phyloP scores from a whole-genome alignment of 805 yeast species.

The Alloascoidea hylecoeti region DNA sequence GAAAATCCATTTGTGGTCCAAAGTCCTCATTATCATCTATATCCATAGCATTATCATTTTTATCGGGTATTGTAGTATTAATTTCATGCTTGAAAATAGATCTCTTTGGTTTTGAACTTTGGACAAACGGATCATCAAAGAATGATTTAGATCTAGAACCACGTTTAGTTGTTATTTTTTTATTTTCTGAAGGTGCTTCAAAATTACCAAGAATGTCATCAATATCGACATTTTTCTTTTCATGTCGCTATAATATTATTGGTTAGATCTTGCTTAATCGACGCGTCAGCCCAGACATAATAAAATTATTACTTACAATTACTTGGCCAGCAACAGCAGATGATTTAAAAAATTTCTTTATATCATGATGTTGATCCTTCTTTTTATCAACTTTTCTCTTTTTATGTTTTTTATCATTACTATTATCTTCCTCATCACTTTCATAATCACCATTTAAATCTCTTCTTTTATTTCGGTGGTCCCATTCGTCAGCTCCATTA shows the following conservation, averaged over 20 bases:
- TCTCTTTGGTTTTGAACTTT: background rate
- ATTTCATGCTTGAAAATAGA: background rate
- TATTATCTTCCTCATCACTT: conserved; percentile 13
- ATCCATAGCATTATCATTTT: conserved; percentile 1
- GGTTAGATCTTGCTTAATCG: conserved; percentile 4
- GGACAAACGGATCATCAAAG: conserved; percentile 4
- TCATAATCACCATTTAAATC: conserved; percentile 14
- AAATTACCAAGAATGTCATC: conserved; percentile 60
- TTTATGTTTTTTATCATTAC: conserved; percentile 16
- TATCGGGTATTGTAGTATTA: background rate
- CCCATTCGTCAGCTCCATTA: conserved; percentile 89
- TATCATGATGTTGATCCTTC: conserved; percentile 10
- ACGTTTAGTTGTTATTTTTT: conserved; percentile 4
- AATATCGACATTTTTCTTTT: conserved; percentile 33
- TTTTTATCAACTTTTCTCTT: conserved; percentile 19
- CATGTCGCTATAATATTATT: conserved; percentile 8
- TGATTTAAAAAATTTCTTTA: conserved; percentile 30
- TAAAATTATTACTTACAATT: conserved; percentile 5
- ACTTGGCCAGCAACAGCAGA: conserved; percentile 35
- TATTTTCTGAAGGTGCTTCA: conserved; percentile 12
- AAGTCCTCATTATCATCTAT: conserved; percentile 8
- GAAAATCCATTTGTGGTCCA: conserved; percentile 3
- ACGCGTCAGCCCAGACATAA: conserved; percentile 3
- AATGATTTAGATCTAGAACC: conserved; percentile 3
- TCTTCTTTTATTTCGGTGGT: conserved; percentile 28